Percentiles rank a stretch among this genome's conserved stretches.
phyloP scores from a whole-genome alignment of 108 stramenopile genomes.

The Chaetoceros tenuissimus region DNA sequence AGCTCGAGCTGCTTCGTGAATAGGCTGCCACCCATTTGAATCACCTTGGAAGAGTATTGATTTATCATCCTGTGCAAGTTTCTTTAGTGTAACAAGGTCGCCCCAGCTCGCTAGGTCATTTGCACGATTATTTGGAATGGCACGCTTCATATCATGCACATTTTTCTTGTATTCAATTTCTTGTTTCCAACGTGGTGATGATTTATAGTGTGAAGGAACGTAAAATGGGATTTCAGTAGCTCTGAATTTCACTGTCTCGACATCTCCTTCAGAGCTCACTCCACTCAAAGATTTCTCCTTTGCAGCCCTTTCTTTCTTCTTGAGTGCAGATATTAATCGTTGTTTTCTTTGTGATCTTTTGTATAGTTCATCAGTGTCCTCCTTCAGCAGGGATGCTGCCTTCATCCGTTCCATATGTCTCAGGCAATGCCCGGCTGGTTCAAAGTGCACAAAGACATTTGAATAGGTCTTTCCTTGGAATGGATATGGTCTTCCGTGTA shows the following conservation, averaged over 20 bases:
- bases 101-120: constrained; percentile 51
- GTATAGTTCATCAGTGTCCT: constrained; percentile 11
- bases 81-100: constrained; percentile 32
- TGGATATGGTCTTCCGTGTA: constrained; percentile 90
- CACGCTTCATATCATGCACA: background rate
- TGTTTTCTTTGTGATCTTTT: constrained; percentile 6
- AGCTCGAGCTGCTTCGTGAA: constrained; percentile 78
- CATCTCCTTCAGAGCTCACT: background rate
- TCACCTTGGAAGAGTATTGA: constrained; percentile 40
- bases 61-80: constrained; percentile 30
- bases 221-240: constrained; percentile 8
- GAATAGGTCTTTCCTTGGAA: constrained; percentile 62
- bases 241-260: background rate
- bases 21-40: constrained; percentile 69
- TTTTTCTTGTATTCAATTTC: constrained; percentile 7
- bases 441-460: constrained; percentile 90
- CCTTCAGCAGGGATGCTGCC: background rate
- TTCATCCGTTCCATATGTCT: constrained; percentile 6
- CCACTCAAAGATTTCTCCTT: background rate
- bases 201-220: constrained; percentile 6
- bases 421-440: constrained; percentile 51
- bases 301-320: constrained; percentile 1
- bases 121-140: background rate
- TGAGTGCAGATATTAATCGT: constrained; percentile 14
- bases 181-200: constrained; percentile 29